Evolutionary conservation across 2,329 filamentous ascomycete genomes (phyloP).

Genomic region (Epicoccum nigrum): DNA sequence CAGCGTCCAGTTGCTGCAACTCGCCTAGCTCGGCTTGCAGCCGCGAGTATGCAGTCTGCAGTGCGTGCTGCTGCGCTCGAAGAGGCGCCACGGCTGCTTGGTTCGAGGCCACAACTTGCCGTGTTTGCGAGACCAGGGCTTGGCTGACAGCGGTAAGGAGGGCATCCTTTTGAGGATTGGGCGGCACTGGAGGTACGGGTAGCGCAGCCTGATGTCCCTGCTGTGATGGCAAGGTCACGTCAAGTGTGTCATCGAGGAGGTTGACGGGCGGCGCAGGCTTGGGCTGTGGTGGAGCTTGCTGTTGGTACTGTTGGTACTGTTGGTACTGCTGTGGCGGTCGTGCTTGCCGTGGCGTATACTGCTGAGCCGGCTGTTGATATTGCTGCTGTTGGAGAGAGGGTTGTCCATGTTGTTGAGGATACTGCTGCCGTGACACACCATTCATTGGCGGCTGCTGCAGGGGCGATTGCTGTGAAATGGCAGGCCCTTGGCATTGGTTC

Average conservation of each 20-base stretch:
- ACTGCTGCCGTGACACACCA: conserved; percentile 24
- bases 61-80: conserved; percentile 77
- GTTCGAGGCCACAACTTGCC: conserved; percentile 73
- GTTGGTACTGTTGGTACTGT: conserved; percentile 21
- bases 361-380: conserved; percentile 23
- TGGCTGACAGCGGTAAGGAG: conserved; percentile 77
- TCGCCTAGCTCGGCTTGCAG: conserved; percentile 77
- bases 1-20: conserved; percentile 71
- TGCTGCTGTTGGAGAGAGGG: conserved; percentile 20
- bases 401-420: conserved; percentile 20
- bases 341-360: conserved; percentile 19
- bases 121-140: conserved; percentile 71
- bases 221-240: conserved; percentile 61
- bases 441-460: conserved; percentile 20
- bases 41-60: conserved; percentile 70
- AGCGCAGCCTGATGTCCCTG: conserved; percentile 56
- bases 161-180: conserved; percentile 93
- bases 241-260: conserved; percentile 68
- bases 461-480: conserved; percentile 30
- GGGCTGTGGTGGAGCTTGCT: conserved; percentile 31
- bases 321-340: conserved; percentile 26
- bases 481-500: conserved; percentile 27
- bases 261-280: conserved; percentile 50
- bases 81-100: conserved; percentile 76
- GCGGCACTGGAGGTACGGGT: conserved; percentile 83